phyloP scores from a whole-genome alignment of 345 rosid species.

The Euphorbia peplus region DNA sequence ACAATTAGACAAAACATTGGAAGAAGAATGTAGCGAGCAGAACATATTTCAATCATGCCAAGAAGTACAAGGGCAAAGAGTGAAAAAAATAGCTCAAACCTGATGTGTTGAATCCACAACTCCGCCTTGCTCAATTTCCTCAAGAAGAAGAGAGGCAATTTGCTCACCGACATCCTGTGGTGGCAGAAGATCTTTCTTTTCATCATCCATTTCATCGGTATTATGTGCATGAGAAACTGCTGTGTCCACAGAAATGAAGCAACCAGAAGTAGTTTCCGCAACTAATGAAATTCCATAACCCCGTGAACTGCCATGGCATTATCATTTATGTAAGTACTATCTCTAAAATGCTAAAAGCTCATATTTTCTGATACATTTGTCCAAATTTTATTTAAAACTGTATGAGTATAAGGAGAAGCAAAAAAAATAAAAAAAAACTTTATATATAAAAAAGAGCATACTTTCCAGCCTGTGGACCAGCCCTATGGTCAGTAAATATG shows the following conservation, averaged over 20 bases:
- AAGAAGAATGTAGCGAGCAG: neutral
- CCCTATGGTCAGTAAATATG: slow-evolving; percentile 62
- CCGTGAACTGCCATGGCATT: slow-evolving; percentile 60
- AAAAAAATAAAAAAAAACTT: neutral
- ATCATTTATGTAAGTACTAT: slow-evolving; percentile 13
- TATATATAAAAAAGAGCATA: slow-evolving; percentile 30
- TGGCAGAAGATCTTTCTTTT: slow-evolving; percentile 55
- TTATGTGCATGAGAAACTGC: slow-evolving; percentile 54
- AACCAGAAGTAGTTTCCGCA: slow-evolving; percentile 86
- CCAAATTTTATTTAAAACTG: neutral
- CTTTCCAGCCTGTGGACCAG: slow-evolving; percentile 86
- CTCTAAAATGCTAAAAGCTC: neutral
- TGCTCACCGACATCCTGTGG: slow-evolving; percentile 77
- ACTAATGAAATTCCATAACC: slow-evolving; percentile 90
- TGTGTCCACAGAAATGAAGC: slow-evolving; percentile 77
- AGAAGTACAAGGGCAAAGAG: neutral
- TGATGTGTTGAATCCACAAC: slow-evolving; percentile 94
- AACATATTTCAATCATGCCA: neutral
- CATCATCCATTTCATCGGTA: slow-evolving; percentile 50
- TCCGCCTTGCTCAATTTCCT: slow-evolving; percentile 90
- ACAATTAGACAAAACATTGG: slow-evolving; percentile 4
- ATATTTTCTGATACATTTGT: neutral
- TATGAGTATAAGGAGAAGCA: neutral
- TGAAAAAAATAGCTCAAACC: slow-evolving; percentile 38
- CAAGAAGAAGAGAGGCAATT: slow-evolving; percentile 75